Evolutionary conservation across 1,139 yeast genomes (phyloP).

Genomic region (Candida tropicalis): DNA sequence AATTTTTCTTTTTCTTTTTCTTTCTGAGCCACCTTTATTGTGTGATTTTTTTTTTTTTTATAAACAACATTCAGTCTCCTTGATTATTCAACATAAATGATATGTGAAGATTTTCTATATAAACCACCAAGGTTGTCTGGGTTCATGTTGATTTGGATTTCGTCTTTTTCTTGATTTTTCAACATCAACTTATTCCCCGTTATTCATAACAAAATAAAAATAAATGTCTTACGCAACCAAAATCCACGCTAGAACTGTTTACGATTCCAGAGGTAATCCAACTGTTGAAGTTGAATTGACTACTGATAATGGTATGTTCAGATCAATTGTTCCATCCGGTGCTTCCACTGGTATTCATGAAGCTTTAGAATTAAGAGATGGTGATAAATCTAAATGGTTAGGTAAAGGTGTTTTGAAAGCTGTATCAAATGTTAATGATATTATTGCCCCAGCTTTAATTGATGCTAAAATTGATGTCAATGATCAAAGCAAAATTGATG

Average conservation of each 20-base stretch:
- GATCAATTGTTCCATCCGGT: constrained; percentile 96
- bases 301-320: constrained; percentile 85
- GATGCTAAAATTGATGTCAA: constrained; percentile 72
- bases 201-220: constrained; percentile 5
- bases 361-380: constrained; percentile 95
- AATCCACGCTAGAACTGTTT: constrained; percentile 87
- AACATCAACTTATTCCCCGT: constrained; percentile 10
- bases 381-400: constrained; percentile 89
- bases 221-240: constrained; percentile 47
- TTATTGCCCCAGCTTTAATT: constrained; percentile 86
- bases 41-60: no score
- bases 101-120: neutral
- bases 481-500: constrained; percentile 80
- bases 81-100: no score
- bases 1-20: no score
- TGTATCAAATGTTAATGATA: constrained; percentile 84
- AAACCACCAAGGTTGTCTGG: constrained; percentile 1
- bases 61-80: no score
- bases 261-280: constrained; percentile 98
- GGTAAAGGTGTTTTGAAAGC: constrained; percentile 97
- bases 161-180: constrained; percentile 14
- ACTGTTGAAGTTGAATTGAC: constrained; percentile 92
- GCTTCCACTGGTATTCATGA: constrained; percentile 96
- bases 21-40: no score
- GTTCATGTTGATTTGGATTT: neutral